Evolutionary conservation across 2,329 filamentous ascomycete species (phyloP), one percentile per base, ranked within the genome.

Genomic region (Sarocladiaceae sp.): DNA sequence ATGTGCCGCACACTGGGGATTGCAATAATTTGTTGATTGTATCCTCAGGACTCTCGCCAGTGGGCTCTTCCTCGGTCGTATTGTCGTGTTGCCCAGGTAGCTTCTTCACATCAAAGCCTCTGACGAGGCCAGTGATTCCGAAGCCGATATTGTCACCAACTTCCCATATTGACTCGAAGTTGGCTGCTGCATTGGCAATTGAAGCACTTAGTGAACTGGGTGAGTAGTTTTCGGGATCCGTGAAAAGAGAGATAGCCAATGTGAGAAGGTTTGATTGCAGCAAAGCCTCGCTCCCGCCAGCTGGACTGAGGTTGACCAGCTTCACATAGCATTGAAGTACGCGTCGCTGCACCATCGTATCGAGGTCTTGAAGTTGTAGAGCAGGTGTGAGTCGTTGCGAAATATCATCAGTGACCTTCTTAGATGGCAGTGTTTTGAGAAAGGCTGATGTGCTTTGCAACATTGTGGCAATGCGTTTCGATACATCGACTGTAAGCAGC

Each of bases 261-360:
- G 92, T 94, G 33, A 99, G 77, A 8, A 99, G 77, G 61, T 96
- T 97, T 0, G 93, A 95, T 62, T 97, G 91, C 22, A 96, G 76
- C 10, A 97, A 78, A 2, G 90, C 84, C 67, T 99, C 94, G 52
- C 85, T 88, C 55, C 89, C 89, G 36, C 89, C 90, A 15, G 87
- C 81, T 33, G 94, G 90, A 61, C 90, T 96, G 49, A 95, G 80
- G 60, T 90, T 92, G 18, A 97, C 86, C 33, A 99, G 78, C 68
- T 93, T 93, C 31, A 89, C 88, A 65, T 97, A 99, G 66, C 92
- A 97, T 68, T 99, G 93, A 52, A 99, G 77, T 3, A 99, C 92
- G 61, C 94, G 84, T 53, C 94, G 81, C 60, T 95, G 87, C 12
- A 96, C 90, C 90, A 97, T 96, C 58, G 93, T 83, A 53, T 94